phyloP scores from a whole-genome alignment of 139 green algal species.

The Zygnema cylindricum region DNA sequence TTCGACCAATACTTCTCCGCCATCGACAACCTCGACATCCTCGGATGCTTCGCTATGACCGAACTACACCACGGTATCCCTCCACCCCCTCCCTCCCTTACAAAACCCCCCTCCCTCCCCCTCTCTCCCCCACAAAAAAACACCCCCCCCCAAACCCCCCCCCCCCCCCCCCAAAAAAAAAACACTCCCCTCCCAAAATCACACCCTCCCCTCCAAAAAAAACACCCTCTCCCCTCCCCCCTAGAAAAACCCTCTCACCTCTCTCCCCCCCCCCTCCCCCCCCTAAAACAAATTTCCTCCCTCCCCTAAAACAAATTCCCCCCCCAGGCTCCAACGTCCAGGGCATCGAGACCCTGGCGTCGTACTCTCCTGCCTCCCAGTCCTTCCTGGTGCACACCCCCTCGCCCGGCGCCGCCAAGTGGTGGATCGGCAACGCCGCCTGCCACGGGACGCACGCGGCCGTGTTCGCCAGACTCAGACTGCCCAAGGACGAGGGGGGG shows the following conservation, averaged over 20 bases:
- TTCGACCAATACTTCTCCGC: conserved; percentile 47
- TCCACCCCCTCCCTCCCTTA: conserved; percentile 12
- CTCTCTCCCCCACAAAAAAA: background rate
- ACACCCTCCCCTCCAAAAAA: background rate
- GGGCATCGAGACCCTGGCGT: conserved; percentile 94
- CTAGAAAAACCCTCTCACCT: too few species aligned
- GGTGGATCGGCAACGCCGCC: conserved; percentile 87
- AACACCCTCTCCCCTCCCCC: too few species aligned
- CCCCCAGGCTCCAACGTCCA: conserved; percentile 86
- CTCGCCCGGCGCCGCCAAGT: conserved; percentile 87
- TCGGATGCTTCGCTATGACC: conserved; percentile 93
- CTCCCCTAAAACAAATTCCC: conserved; percentile 1
- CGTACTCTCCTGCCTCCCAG: conserved; percentile 76
- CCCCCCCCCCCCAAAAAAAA: too few species aligned
- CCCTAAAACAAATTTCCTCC: too few species aligned
- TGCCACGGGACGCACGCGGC: conserved; percentile 91
- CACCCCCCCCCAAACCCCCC: background rate
- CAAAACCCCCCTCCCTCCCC: too few species aligned
- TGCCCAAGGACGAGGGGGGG: conserved; percentile 76
- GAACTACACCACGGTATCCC: conserved; percentile 76
- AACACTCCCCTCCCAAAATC: conserved; percentile 23
- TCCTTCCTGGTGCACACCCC: conserved; percentile 94
- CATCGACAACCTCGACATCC: conserved; percentile 45
- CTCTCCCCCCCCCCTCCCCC: too few species aligned
- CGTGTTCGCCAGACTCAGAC: conserved; percentile 89